Percentiles rank a stretch among this genome's conserved stretches.
Conservation (phyloP, 805 yeast species). For the Kodamaea kakaduensis region DNA sequence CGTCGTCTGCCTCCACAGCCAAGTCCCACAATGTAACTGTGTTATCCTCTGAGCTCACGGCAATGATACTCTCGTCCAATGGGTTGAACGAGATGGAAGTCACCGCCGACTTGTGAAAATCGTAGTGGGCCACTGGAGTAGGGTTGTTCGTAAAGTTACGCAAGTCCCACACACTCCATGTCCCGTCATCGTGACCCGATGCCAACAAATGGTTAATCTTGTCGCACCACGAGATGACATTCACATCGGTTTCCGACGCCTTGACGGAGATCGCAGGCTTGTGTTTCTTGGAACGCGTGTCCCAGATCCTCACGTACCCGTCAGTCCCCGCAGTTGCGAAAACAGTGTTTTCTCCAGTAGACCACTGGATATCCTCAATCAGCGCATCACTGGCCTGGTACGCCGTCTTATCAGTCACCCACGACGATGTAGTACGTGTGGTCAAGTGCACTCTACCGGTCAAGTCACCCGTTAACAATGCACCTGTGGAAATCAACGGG, state of each 20-base stretch:
- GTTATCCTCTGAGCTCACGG: slow-evolving; percentile 94
- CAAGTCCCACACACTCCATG: slow-evolving; percentile 98
- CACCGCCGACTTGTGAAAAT: slow-evolving; percentile 90
- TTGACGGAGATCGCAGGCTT: slow-evolving; percentile 81
- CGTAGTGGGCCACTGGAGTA: slow-evolving; percentile 88
- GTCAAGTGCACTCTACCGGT: slow-evolving; percentile 81
- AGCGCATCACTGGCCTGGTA: slow-evolving; percentile 66
- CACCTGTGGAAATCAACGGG: slow-evolving; percentile 74
- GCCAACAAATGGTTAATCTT: slow-evolving; percentile 85
- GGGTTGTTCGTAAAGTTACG: slow-evolving; percentile 64
- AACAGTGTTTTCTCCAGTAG: slow-evolving; percentile 85
- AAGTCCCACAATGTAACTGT: slow-evolving; percentile 97
- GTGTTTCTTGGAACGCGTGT: slow-evolving; percentile 88
- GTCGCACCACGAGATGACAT: slow-evolving; percentile 93
- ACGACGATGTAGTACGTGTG: slow-evolving; percentile 66
- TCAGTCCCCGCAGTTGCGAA: slow-evolving; percentile 94
- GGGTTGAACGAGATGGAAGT: slow-evolving; percentile 95
- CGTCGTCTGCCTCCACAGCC: slow-evolving; percentile 98
- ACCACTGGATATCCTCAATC: slow-evolving; percentile 98
- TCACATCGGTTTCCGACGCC: slow-evolving; percentile 82
- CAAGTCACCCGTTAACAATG: slow-evolving; percentile 83
- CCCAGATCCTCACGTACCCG: slow-evolving; percentile 93
- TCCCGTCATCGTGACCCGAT: slow-evolving; percentile 95
- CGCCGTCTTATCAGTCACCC: slow-evolving; percentile 85
- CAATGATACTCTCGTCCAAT: slow-evolving; percentile 89